Evolutionary conservation across 768 basidiomycete genomes (phyloP).

Genomic region (Termitomyces sp.): DNA sequence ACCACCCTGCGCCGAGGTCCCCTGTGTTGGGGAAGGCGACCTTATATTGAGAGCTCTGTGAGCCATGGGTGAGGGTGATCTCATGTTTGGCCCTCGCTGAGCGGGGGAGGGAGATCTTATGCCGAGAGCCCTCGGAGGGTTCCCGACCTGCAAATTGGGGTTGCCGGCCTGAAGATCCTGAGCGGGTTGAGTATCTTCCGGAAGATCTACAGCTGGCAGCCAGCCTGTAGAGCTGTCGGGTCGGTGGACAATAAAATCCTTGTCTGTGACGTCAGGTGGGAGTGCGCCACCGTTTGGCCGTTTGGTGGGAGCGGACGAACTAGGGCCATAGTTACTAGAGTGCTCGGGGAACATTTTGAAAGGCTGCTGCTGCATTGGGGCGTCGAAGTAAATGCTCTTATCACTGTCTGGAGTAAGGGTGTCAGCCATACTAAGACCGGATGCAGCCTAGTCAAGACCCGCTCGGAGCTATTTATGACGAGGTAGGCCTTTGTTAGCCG

Average conservation of each 20-base stretch:
- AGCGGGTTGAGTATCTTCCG: slow-evolving; percentile 1
- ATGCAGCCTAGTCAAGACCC: slow-evolving; percentile 1
- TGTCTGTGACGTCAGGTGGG: not conserved
- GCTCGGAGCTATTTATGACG: slow-evolving; percentile 7
- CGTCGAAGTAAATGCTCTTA: slow-evolving; percentile 45
- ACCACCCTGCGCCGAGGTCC: not conserved
- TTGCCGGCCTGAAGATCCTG: not conserved
- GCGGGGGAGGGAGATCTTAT: not conserved
- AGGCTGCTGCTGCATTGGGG: slow-evolving; percentile 25
- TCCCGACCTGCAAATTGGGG: not conserved
- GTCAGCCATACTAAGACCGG: slow-evolving; percentile 15
- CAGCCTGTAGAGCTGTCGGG: slow-evolving; percentile 16
- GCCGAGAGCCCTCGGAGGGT: not conserved
- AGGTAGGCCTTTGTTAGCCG: not conserved
- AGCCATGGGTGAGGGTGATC: slow-evolving; percentile 5
- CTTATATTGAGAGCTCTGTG: not conserved
- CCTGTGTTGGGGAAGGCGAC: slow-evolving; percentile 5
- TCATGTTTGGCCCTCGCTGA: not conserved
- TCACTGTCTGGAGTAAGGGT: slow-evolving; percentile 29
- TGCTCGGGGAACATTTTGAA: slow-evolving; percentile 5
- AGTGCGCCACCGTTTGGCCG: not conserved
- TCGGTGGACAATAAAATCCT: not conserved
- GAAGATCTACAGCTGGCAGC: slow-evolving; percentile 20
- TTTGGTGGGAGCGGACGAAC: not conserved
- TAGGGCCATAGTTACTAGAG: not conserved